Evolutionary conservation across 495 filamentous ascomycete genomes (phyloP), one percentile per base, ranked within the genome.

Genomic region (Trypethelium eluteriae): DNA sequence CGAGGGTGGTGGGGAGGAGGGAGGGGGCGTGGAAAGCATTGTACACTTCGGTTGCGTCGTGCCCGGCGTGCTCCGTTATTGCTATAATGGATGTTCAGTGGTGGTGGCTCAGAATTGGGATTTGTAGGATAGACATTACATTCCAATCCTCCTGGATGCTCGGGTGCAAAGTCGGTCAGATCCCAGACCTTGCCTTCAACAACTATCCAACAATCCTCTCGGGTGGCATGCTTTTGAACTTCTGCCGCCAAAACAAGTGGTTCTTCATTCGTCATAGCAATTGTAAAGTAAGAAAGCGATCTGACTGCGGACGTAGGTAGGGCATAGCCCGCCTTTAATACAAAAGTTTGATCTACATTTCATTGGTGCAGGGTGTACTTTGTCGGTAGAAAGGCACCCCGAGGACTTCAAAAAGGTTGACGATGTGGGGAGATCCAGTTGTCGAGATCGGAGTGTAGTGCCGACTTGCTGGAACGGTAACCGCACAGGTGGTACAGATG

Each of bases 41-140:
- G 75, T 92, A 95, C 6, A 85, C 82, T 47, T 79, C 71, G 14
- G 89, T 88, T 25, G 89, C 90, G 76, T 95, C 90, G 14, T 53
- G 65, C 11, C 70, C 70, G 44, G 62, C 70, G 41, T 64, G 62
- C n/a, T 65, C 65, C 7, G 64, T 36, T 2, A 72, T 39, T 1
- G 66, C 67, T 69, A n/a, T 16, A 7, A n/a, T 44, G 18, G 14
- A 53, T 35, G 41, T 10, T 16, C 18, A 35, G 63, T 32, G 64
- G 2, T 41, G 18, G 0, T 7, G 18, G 32, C 14, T 0, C 38
- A 57, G 0, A 44, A 50, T n/a, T 41, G 41, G 14, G 14, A 44
- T 7, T 7, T 14, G 14, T 44, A 62, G 25, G 35, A 16, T 25
- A 11, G n/a, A 16, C 39, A 64, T 56, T 44, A 68, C 66, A 34